Evolutionary conservation across 2,329 filamentous ascomycete species (phyloP), one percentile per base, ranked within the genome.

Genomic region (Sordariomycetes sp.): DNA sequence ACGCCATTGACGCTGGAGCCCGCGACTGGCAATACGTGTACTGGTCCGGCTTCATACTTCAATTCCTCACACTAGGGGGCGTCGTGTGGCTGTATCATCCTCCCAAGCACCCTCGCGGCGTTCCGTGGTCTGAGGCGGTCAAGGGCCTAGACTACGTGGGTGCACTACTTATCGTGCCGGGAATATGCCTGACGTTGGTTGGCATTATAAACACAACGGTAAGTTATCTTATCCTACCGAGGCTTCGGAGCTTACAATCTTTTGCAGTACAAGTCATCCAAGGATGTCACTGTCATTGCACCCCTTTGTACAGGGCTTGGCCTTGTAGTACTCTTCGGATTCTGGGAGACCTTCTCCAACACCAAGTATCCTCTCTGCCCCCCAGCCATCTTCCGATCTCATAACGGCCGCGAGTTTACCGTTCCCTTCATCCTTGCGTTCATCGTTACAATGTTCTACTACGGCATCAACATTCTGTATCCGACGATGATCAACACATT

Each of bases 401-500:
- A 57, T 8, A 47, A 54, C 21, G 66, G 66, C 2, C 54, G 65
- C n/a, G 63, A 67, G 29, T 57, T 69, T 31, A 67, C 64, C 0
- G 63, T 58, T 0, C 64, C 64, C 0, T 63, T 58, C 26, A 53
- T 68, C 19, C 57, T 59, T 3, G 51, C 58, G 1, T 59, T 57
- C 25, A 58, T 70, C 26, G 54, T 68, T n/a, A 69, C 61, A 37
- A 70, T 69, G 65, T 68, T 68, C 42, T 69, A 68, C 48, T 69
- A 68, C 44, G 57, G 57, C 19, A 58, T 54, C 29, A 64, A 59
- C 38, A 57, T 68, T 25, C 48, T 67, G 12, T 67, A 56, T 41
- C 64, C 65, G 0, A 62, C 60, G 8, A 66, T 66, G 61, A 65
- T 66, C 32, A 58, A 66, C 5, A 61, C 88, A 3, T 65, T 77